Conservation (phyloP, 2,329 filamentous ascomycete species). For the Sporothrix brunneoviolacea region DNA sequence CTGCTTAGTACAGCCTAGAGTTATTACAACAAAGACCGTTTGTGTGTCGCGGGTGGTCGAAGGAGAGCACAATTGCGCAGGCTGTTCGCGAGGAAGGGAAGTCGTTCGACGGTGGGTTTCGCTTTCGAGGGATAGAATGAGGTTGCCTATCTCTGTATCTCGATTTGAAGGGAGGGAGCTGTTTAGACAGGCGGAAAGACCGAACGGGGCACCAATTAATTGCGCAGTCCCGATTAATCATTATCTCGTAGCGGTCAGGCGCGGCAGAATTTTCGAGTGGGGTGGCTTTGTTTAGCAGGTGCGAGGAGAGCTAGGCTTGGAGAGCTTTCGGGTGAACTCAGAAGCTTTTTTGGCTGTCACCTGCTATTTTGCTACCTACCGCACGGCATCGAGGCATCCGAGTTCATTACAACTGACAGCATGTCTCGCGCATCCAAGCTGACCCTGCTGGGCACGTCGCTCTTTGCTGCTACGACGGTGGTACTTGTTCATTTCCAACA, state of each 20-base stretch:
- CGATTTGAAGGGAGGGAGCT: slow-evolving; percentile 2
- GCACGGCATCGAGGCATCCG: too few relatives aligned
- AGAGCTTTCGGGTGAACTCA: too few relatives aligned
- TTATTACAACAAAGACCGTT: too few relatives aligned
- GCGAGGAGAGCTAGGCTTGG: too few relatives aligned
- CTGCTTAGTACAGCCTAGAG: not conserved
- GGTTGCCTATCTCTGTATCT: slow-evolving; percentile 9
- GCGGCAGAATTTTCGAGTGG: slow-evolving; percentile 13
- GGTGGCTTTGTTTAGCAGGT: too few relatives aligned
- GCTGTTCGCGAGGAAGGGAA: not conserved
- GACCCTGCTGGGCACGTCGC: slow-evolving; percentile 70
- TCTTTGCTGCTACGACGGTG: slow-evolving; percentile 70
- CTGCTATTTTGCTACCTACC: too few relatives aligned
- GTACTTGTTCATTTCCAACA: slow-evolving; percentile 87
- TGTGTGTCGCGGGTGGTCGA: not conserved
- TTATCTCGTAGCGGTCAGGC: slow-evolving; percentile 10
- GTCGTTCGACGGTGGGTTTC: too few relatives aligned
- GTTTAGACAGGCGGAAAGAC: too few relatives aligned
- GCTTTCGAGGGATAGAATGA: not conserved
- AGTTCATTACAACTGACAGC: too few relatives aligned
- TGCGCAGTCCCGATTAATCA: slow-evolving; percentile 11
- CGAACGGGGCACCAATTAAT: too few relatives aligned
- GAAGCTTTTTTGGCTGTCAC: too few relatives aligned
- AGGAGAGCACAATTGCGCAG: not conserved
- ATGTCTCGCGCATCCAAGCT: slow-evolving; percentile 92